A percentile compares a stretch with the other conserved stretches of the same genome.
phyloP scores from a whole-genome alignment of 805 yeast genomes.

The Alloascoidea africana region DNA sequence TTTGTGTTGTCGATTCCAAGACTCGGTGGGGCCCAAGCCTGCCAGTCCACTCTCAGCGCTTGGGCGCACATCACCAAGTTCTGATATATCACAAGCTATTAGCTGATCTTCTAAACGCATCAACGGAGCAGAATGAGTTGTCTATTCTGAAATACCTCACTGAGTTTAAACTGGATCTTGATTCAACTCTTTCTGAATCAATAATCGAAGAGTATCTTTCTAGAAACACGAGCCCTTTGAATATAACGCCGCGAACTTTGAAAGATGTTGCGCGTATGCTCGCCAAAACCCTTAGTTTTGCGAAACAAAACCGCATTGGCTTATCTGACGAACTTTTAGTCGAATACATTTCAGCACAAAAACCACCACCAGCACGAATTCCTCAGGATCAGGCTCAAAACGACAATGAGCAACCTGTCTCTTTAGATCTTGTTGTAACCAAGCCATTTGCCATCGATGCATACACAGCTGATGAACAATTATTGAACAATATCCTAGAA shows the following conservation, averaged over 20 bases:
- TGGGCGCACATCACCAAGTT: conserved; percentile 19
- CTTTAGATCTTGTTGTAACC: background rate
- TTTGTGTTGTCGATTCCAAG: conserved; percentile 15
- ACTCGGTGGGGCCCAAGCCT: conserved; percentile 8
- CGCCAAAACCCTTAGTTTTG: background rate
- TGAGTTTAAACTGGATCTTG: background rate
- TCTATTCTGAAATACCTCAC: background rate
- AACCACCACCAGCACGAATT: background rate
- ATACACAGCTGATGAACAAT: conserved; percentile 7
- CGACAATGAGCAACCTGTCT: background rate
- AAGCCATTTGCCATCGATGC: conserved; percentile 6
- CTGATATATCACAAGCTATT: conserved; percentile 13
- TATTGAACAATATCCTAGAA: conserved; percentile 6
- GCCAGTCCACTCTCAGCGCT: conserved; percentile 9
- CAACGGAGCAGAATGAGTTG: background rate
- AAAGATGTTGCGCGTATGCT: background rate
- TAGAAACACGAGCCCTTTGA: too few species aligned
- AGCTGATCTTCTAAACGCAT: background rate
- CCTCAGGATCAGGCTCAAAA: too few species aligned
- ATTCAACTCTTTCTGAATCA: background rate
- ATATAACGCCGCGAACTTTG: background rate
- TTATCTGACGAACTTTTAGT: background rate
- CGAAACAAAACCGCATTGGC: background rate
- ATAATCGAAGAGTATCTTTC: background rate
- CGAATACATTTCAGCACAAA: background rate